Evolutionary conservation across 805 yeast genomes (phyloP), one percentile per base, ranked within the genome.

Genomic region (Yamadazyma akitaensis): DNA sequence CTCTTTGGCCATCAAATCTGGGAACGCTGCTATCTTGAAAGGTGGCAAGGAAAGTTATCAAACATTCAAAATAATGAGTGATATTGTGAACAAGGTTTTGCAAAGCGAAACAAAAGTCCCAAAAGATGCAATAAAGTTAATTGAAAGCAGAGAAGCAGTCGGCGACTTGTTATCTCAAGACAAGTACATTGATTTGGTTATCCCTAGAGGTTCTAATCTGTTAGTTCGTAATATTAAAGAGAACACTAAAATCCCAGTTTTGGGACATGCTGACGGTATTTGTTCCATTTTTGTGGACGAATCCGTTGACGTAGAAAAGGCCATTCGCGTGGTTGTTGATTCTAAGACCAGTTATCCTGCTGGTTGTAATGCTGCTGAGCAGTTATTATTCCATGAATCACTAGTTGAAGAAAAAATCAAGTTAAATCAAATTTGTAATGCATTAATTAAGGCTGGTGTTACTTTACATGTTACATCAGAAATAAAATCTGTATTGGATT

Each of bases 221-320:
- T 76, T 94, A 48, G 99, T 94, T 35, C 80, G 88, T 56, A 81
- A 76, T 63, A 91, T 94, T 64, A 94, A 95, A 68, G 76, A 79
- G 21, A 80, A 81, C 62, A 92, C 99, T 19, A 89, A 89, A 63
- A 95, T 94, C 57, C 98, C 99, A 5, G 99, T 94, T 7, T 70
- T 94, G 61, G 99, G 99, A 47, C 99, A 94, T 64, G 99, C 99
- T 8, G 98, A 94, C 67, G 99, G 99, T 40, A 85, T 92, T 50
- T 94, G 99, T 67, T 83, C 97, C 1, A 80, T 92, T 7, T 94
- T 81, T 58, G 74, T 92, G 21, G 96, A 91, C 63, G 79, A 77
- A 47, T 81, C 78, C 42, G 94, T 94, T 5, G 92, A 90, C 58
- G 51, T 87, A 11, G 78, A 65, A 12, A 90, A 88, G 80, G 96